Percentiles rank a stretch among this genome's conserved stretches.
Evolutionary conservation across 768 basidiomycete genomes (phyloP).

Genomic region (Boletus eberwhitei): DNA sequence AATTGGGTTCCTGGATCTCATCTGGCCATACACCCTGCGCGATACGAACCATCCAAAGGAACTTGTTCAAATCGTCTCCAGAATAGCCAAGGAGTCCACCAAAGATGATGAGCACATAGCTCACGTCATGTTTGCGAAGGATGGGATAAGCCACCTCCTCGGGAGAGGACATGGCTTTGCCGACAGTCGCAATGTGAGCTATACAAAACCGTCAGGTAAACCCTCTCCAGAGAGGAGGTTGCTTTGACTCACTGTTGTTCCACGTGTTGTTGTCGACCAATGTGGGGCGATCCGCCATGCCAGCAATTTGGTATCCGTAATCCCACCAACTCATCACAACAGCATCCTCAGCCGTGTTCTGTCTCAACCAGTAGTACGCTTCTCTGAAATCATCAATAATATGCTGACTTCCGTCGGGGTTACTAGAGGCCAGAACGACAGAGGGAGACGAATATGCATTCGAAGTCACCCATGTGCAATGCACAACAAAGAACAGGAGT

Average conservation of each 20-base stretch:
- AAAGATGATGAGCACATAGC: constrained; percentile 96
- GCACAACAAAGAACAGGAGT: constrained; percentile 87
- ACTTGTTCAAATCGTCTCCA: constrained; percentile 99
- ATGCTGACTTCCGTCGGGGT: constrained; percentile 81
- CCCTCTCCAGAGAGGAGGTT: neutral
- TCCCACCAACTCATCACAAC: constrained; percentile 99
- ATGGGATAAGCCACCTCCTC: constrained; percentile 98
- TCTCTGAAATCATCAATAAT: constrained; percentile 99
- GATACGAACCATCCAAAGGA: constrained; percentile 97
- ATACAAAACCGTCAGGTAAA: constrained; percentile 8
- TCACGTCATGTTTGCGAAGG: constrained; percentile 94
- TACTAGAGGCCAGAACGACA: constrained; percentile 82
- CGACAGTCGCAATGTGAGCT: constrained; percentile 98
- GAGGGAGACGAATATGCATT: constrained; percentile 96
- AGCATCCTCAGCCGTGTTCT: constrained; percentile 89
- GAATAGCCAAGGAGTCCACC: constrained; percentile 96
- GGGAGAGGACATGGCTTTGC: constrained; percentile 92
- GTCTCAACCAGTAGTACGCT: constrained; percentile 97
- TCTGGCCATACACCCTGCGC: constrained; percentile 98
- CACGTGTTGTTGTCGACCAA: constrained; percentile 99
- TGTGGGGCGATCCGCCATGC: constrained; percentile 96
- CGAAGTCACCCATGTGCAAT: constrained; percentile 96
- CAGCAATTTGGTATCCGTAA: constrained; percentile 99
- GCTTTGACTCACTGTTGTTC: constrained; percentile 84
- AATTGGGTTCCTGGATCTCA: constrained; percentile 92